Evolutionary conservation across 1,284 basidiomycete genomes (phyloP), one percentile per base, ranked within the genome.

Genomic region (Mrakiaceae sp.): DNA sequence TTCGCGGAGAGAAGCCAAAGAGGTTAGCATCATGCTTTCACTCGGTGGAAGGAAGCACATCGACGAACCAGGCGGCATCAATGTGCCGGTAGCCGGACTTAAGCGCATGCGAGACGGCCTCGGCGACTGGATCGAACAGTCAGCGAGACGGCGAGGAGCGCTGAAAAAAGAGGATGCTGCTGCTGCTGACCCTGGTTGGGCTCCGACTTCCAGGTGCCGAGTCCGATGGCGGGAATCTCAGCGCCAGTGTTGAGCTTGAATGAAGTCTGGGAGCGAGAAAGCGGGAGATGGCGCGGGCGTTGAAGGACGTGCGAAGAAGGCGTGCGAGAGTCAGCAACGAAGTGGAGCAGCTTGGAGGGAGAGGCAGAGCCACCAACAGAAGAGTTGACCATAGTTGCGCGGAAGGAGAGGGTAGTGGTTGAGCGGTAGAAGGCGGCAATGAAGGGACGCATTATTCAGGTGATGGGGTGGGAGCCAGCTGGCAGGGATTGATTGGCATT

Each of bases 61-160:
- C 27, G 27, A 27, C 27, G 27, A 81, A 80, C 81, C 84, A 85
- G 49, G 87, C 88, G 49, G 81, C 84, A 71, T 90, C 88, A 62
- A 91, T 85, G 74, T 90, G 87, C 71, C 74, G 60, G 40, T 52
- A 55, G 8, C 64, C 58, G 52, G 58, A 69, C 69, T 74, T 72
- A 67, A 78, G 71, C 43, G 74, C 74, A 64, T 68, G 67, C 69
- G 74, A 74, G 67, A 78, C 77, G 62, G 76, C 76, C 69, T 75
- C 74, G 64, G 73, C 72, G 69, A 78, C 76, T 67, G 43, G 43
- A 39, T 27, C 5, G 8, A 58, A 27, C 27, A 27, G 42, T 43
- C 11, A 39, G 8, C n/a, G 6, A 58, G 42, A 5, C 14, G 6
- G 42, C 4, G 55, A 56, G 40, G 40, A 58, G 43, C 14, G 5